Evolutionary conservation across 495 filamentous ascomycete genomes (phyloP), one percentile per base, ranked within the genome.

Genomic region (Penicillium silybi): DNA sequence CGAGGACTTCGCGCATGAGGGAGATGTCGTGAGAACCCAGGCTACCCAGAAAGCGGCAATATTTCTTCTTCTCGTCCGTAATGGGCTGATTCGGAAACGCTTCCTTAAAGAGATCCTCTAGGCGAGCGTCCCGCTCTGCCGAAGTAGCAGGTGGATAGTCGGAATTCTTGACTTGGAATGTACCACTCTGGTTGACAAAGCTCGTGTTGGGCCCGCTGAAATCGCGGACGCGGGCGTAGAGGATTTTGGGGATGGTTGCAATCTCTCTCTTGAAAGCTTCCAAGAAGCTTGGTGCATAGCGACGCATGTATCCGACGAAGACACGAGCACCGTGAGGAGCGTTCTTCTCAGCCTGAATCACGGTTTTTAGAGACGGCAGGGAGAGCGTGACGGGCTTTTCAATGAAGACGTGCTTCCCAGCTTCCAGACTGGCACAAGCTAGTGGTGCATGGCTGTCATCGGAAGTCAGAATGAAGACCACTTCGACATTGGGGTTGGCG

Each of bases 251-350:
- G 17, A 71, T 66, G 0, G 53, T 52, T 0, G 63, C 64, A 19
- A 80, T 58, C 52, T 78, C 70, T 19, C 55, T 47, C 48, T 71
- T 64, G 23, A 76, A 60, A 3, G 76, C 66, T 11, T 70, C 59
- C 2, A 70, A 38, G 51, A 76, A 80, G 16, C 62, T 56, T 0
- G 74, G 54, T 8, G 77, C 75, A 56, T 77, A 81, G n/a, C 79
- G 64, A 6, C 77, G 58, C 75, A 79, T 79, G 44, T 75, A 76
- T 1, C 75, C 78, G 5, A 81, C 75, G 47, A 81, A 75, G 8
- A 81, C 69, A 17, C 55, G 66, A 34, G 58, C 58, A 17, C 50
- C 50, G 2, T 52, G 54, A 15, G 66, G 52, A 3, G 71, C 57
- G 16, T 54, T 53, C 34, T 61, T 52, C 48, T 77, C 70, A 0